Evolutionary conservation across 1,139 yeast genomes (phyloP).

Genomic region (Scheffersomyces illinoinensis): DNA sequence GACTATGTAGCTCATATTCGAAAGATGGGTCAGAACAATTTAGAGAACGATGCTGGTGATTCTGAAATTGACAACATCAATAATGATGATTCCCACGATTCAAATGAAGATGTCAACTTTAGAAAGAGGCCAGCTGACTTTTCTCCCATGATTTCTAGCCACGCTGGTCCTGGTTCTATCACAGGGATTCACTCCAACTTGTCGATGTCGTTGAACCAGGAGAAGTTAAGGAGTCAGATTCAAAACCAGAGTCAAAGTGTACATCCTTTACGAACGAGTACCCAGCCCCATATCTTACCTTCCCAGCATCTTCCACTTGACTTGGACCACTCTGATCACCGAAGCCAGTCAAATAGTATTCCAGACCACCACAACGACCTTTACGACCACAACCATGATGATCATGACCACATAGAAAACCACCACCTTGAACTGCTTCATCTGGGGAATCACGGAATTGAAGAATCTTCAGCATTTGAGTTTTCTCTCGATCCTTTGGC

Average conservation of each 20-base stretch:
- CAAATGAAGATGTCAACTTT: conserved; percentile 3
- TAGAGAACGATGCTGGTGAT: not conserved
- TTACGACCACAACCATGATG: not conserved
- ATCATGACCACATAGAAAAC: not conserved
- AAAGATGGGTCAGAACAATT: conserved; percentile 44
- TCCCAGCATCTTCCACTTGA: not conserved
- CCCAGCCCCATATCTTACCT: not conserved
- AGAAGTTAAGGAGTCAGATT: not conserved
- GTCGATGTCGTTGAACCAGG: conserved; percentile 14
- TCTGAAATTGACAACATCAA: not conserved
- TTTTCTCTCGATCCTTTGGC: conserved; percentile 37
- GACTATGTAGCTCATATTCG: conserved; percentile 70
- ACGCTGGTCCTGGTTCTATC: conserved; percentile 4
- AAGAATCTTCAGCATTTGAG: conserved; percentile 18
- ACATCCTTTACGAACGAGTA: not conserved
- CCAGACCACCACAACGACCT: not conserved
- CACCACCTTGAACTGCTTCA: conserved; percentile 1
- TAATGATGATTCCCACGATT: not conserved
- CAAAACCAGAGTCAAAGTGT: not conserved
- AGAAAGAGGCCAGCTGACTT: conserved; percentile 38
- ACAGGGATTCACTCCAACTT: conserved; percentile 15
- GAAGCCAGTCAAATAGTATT: not conserved
- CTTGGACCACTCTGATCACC: not conserved
- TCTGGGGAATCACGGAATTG: conserved; percentile 1
- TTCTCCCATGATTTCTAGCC: conserved; percentile 26